Conservation (phyloP, 148 eudicot genomes). For the Tetragonia tetragonoides region DNA sequence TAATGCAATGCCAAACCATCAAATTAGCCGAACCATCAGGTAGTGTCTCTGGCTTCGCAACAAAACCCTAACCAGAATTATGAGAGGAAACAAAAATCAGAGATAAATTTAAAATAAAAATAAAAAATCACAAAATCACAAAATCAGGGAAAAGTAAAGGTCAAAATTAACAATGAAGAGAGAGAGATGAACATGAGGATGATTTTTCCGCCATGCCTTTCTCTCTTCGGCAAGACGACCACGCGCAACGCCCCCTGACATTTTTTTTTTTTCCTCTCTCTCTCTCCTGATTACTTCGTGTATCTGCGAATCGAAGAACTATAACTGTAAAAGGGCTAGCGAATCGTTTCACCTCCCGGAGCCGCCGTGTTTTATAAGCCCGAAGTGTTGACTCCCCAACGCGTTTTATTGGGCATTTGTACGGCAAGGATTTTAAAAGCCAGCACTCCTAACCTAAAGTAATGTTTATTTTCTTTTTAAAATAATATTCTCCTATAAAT, state of each 20-base stretch:
- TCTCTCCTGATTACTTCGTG: neutral
- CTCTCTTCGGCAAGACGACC: constrained; percentile 59
- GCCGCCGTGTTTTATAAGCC: too few relatives aligned
- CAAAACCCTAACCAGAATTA: constrained; percentile 44
- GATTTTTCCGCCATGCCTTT: constrained; percentile 61
- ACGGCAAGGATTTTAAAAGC: too few relatives aligned
- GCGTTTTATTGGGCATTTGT: too few relatives aligned
- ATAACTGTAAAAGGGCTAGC: too few relatives aligned
- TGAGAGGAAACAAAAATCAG: neutral
- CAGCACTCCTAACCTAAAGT: too few relatives aligned
- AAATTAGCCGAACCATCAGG: constrained; percentile 51
- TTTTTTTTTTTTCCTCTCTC: neutral
- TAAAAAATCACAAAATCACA: neutral
- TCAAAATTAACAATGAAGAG: neutral
- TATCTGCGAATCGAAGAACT: too few relatives aligned
- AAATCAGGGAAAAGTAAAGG: neutral
- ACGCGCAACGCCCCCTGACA: constrained; percentile 42
- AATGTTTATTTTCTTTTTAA: too few relatives aligned
- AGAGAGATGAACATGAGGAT: constrained; percentile 45
- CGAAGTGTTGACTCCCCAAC: too few relatives aligned
- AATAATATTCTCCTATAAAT: too few relatives aligned
- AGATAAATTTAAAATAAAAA: neutral
- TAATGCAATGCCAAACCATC: constrained; percentile 57
- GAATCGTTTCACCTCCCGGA: too few relatives aligned
- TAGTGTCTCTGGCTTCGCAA: constrained; percentile 52